A percentile compares a stretch with the other conserved stretches of the same genome.
phyloP scores from a whole-genome alignment of 306 rosid species.

The Styphnolobium japonicum region DNA sequence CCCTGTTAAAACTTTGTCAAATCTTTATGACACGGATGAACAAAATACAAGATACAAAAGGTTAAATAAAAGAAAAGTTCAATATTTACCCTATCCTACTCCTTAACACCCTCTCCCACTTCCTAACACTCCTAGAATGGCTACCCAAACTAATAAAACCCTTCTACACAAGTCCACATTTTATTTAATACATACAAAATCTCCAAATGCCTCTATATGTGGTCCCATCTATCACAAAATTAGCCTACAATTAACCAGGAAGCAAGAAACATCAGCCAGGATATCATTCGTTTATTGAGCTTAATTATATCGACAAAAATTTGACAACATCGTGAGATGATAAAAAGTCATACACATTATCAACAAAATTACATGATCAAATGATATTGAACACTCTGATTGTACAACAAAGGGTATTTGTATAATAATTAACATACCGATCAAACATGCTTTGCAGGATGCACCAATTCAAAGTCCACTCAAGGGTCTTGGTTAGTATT shows the following conservation, averaged over 20 bases:
- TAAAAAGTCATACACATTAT: background rate
- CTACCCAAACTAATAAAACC: background rate
- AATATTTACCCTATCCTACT: background rate
- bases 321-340: background rate
- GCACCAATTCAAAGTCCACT: constrained; percentile 98
- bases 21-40: no score
- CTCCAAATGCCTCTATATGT: background rate
- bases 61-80: background rate
- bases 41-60: background rate
- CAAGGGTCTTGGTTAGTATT: constrained; percentile 83
- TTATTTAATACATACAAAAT: background rate
- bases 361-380: constrained; percentile 7
- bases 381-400: background rate
- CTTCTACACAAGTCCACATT: no score
- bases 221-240: background rate
- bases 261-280: no score
- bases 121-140: background rate
- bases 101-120: no score
- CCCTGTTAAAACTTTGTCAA: no score
- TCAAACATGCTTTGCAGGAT: constrained; percentile 98
- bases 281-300: background rate
- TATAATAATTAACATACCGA: constrained; percentile 52
- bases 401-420: background rate
- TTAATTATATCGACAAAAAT: background rate
- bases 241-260: no score